A percentile compares a stretch with the other conserved stretches of the same genome.
phyloP scores from a whole-genome alignment of 306 rosid genomes.

The Boehmeria nivea region DNA sequence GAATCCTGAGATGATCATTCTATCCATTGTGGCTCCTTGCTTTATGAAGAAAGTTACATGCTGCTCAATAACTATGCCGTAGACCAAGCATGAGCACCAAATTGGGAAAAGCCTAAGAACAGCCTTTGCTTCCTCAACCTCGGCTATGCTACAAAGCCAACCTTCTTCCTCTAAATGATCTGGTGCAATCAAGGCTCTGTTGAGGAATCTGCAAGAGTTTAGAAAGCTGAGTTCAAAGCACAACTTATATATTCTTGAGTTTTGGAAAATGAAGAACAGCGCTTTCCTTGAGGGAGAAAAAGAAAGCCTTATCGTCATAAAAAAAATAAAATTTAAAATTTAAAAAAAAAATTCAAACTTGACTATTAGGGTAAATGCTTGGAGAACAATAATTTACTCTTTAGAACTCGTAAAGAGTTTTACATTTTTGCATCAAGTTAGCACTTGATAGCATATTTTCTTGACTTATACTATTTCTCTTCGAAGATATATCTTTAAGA shows the following conservation, averaged over 20 bases:
- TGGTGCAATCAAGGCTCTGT: conserved; percentile 27
- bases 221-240: no score
- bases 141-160: conserved; percentile 5
- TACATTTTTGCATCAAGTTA: no score
- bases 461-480: no score
- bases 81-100: conserved; percentile 30
- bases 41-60: conserved; percentile 33
- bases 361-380: no score
- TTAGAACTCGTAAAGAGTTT: no score
- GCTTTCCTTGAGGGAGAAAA: neutral
- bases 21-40: conserved; percentile 38
- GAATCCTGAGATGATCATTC: conserved; percentile 28
- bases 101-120: conserved; percentile 28
- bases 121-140: conserved; percentile 41
- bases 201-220: conserved; percentile 20
- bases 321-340: no score
- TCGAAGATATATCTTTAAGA: no score
- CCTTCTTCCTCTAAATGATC: conserved; percentile 15
- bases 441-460: no score
- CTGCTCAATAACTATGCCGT: conserved; percentile 27
- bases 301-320: no score
- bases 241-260: neutral
- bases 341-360: no score
- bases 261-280: neutral
- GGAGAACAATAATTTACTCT: no score